Base-by-base conservation (phyloP, 768 basidiomycete genomes). In the Trametes villosa region DNA sequence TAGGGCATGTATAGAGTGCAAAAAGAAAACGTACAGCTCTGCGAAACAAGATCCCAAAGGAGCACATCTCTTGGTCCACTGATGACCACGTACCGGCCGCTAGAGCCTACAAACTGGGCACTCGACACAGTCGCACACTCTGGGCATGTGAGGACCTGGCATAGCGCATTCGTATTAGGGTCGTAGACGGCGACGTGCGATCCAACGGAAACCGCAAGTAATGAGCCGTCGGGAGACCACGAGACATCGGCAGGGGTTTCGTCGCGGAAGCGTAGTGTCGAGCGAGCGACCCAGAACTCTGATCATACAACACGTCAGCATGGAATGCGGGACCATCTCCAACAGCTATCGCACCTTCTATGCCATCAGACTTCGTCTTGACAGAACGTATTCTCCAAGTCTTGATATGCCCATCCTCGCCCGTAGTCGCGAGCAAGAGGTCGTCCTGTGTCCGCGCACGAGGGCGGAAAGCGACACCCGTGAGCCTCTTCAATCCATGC, bases 221-320 rank as follows among this genome's bases (percentile, higher is more conserved):
- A 79, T 6, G 95, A 95, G 9, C 86, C 89, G 71, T 99, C 97
- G 4, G 80, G 81, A 7, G 96, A 92, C 87, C 94, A 97, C 1
- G 86, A 81, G 0, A 83, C 77, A 63, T 86, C 80, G 53, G 78
- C 79, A 31, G 94, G 91, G 51, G 78, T 75, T 68, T 86, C 83
- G n/a, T 80, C 77, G 44, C 88, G 90, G 70, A 90, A 91, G 41
- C 73, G 77, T 65, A 92, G 81, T 2, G 86, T 83, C 2, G 93
- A 89, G 50, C 89, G 86, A 45, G 84, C 79, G n/a, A 86, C 80
- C 96, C 95, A 98, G 48, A 85, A 89, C 40, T 81, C 90, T 89
- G 64, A n/a, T 7, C 27, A 61, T 15, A 17, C 30, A 22, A 15
- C 34, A 22, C 20, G 53, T 31, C 4, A 57, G 31, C 50, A 52